These are phyloP conservation scores for Paracoccidioides lutzii DNA, from an alignment of 2,329 filamentous ascomycete species.

Conservation along the genomic window DNA sequence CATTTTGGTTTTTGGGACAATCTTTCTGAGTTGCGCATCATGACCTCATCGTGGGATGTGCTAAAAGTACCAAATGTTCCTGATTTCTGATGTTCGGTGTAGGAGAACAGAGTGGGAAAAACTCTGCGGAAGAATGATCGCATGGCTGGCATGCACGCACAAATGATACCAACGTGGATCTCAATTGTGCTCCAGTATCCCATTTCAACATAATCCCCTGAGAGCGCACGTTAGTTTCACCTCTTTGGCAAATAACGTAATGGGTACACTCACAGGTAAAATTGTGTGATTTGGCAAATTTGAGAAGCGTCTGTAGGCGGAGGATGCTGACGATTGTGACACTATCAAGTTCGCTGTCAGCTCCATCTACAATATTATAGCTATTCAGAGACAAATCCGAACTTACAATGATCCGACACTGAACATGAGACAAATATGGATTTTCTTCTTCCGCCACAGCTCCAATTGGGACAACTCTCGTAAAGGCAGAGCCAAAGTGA, in stretches of 20 bases:
- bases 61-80: background rate
- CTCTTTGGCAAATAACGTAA: background rate
- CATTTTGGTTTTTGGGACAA: background rate
- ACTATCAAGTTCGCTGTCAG: slow-evolving; percentile 10
- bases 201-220: slow-evolving; percentile 3
- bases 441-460: slow-evolving; percentile 7
- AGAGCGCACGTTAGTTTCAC: background rate
- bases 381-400: background rate
- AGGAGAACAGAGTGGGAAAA: background rate
- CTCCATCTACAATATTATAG: background rate
- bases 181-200: slow-evolving; percentile 24
- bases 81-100: background rate
- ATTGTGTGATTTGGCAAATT: background rate
- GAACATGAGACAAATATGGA: slow-evolving; percentile 10
- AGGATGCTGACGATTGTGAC: slow-evolving; percentile 32
- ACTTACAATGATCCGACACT: slow-evolving; percentile 9
- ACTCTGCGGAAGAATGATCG: slow-evolving; percentile 17
- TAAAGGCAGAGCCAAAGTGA: slow-evolving; percentile 7
- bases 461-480: slow-evolving; percentile 6
- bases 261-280: slow-evolving; percentile 6
- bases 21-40: background rate
- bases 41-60: background rate
- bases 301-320: slow-evolving; percentile 17
- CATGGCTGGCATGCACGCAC: slow-evolving; percentile 22
- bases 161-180: slow-evolving; percentile 25